Evolutionary conservation across 2,329 filamentous ascomycete species (phyloP), one percentile per base, ranked within the genome.

Genomic region (Apiospora aurea): DNA sequence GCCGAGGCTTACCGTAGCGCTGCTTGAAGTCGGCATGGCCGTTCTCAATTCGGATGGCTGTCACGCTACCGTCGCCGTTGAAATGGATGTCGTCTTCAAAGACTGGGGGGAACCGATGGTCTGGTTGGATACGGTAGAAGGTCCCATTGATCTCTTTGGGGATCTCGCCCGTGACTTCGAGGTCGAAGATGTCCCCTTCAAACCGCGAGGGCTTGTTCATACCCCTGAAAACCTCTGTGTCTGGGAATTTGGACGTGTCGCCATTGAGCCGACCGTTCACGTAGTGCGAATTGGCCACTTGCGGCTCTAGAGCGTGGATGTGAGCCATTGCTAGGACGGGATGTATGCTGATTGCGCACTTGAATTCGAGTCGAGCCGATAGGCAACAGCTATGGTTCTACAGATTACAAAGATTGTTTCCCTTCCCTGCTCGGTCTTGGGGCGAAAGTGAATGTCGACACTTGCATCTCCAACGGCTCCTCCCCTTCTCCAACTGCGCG

Each of bases 71-170:
- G 72, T 83, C 80, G 67, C 77, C 79, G 73, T 80, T 79, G 70
- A 79, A 79, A 49, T 79, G 78, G 69, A 79, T 85, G 73, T 90
- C 88, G 75, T 87, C 85, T 76, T 88, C 87, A 74, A 85, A 89
- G 1, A 86, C 76, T 1, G 85, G 88, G 86, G 86, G 87, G 76
- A 86, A 89, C 41, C 84, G 83, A 75, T 85, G 85, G 75, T 88
- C 87, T 21, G 86, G 85, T 79, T 88, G 87, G 24, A 88, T 81
- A 4, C 87, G 83, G 75, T 82, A 87, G 73, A 87, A 87, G 0
- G 82, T 85, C 0, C 85, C 85, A 70, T 84, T 78, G 53, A 87
- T 85, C 10, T 85, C 83, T 5, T 74, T 71, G 0, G 85, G 85
- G 44, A 87, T 82, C 4, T 79, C 77, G 7, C 85, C 84, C 0